phyloP scores from a whole-genome alignment of 2,329 filamentous ascomycete species.

The Dryadomyces quercivorus region DNA sequence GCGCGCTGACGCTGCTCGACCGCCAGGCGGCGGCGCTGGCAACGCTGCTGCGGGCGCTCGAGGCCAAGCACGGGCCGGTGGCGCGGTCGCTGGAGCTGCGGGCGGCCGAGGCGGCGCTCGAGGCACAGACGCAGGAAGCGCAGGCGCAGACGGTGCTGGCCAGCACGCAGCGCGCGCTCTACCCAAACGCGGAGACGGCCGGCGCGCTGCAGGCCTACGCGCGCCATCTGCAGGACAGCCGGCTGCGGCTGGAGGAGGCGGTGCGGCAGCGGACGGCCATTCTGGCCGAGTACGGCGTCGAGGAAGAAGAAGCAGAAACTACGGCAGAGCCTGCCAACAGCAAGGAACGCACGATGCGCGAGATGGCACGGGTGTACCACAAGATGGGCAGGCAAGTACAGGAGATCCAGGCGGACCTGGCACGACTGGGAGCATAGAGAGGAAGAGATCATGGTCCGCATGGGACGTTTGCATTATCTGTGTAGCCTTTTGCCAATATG shows the following conservation, averaged over 20 bases:
- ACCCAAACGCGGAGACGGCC: constrained; percentile 27
- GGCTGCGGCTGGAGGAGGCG: constrained; percentile 29
- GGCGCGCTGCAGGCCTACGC: constrained; percentile 34
- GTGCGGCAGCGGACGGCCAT: constrained; percentile 28
- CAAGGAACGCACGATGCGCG: constrained; percentile 38
- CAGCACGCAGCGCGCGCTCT: constrained; percentile 26
- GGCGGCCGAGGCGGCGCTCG: constrained; percentile 30
- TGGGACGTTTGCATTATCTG: background rate
- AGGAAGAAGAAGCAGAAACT: constrained; percentile 13
- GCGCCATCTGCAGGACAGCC: constrained; percentile 36
- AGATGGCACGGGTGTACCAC: constrained; percentile 38
- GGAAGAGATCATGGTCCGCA: constrained; percentile 6
- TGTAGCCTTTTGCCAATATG: background rate
- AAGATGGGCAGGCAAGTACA: constrained; percentile 37
- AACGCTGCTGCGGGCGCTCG: constrained; percentile 35
- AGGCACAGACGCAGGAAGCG: constrained; percentile 26
- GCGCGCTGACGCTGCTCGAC: constrained; percentile 26
- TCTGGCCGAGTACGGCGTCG: constrained; percentile 37
- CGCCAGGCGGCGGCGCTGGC: constrained; percentile 26
- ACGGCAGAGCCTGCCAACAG: constrained; percentile 12
- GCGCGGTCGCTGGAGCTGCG: constrained; percentile 39
- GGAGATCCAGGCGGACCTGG: constrained; percentile 36
- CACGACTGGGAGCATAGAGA: constrained; percentile 13
- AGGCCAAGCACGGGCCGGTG: constrained; percentile 41
- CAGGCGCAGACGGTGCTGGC: constrained; percentile 24